phyloP scores from a whole-genome alignment of 257 asterid species.

The Striga asiatica region DNA sequence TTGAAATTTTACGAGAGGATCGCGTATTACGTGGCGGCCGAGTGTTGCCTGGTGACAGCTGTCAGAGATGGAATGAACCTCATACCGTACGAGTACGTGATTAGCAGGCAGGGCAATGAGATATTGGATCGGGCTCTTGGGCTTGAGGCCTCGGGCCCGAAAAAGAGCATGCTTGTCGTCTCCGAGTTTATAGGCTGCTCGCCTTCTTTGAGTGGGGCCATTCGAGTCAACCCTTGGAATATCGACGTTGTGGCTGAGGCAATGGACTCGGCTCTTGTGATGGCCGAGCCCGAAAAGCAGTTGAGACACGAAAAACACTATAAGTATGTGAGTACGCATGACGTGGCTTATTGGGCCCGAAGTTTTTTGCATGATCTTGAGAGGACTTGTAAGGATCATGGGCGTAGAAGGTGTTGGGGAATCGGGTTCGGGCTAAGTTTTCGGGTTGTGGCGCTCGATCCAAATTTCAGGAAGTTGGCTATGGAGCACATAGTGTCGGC shows the following conservation, averaged over 20 bases:
- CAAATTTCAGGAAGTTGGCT: slow-evolving; percentile 63
- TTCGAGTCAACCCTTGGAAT: slow-evolving; percentile 88
- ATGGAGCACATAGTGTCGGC: slow-evolving; percentile 90
- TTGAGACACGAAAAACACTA: slow-evolving; percentile 81
- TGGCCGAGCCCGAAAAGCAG: slow-evolving; percentile 78
- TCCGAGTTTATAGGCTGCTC: slow-evolving; percentile 90
- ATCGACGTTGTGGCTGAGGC: slow-evolving; percentile 74
- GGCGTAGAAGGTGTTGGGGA: slow-evolving; percentile 75
- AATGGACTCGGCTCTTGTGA: slow-evolving; percentile 64
- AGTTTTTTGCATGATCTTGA: slow-evolving; percentile 80
- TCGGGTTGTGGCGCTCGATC: slow-evolving; percentile 80
- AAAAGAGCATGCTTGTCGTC: slow-evolving; percentile 75
- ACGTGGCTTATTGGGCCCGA: slow-evolving; percentile 85
- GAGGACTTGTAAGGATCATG: slow-evolving; percentile 78
- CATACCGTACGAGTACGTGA: slow-evolving; percentile 73
- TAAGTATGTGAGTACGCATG: slow-evolving; percentile 78
- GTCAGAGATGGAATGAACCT: slow-evolving; percentile 95
- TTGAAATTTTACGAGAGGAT: slow-evolving; percentile 62
- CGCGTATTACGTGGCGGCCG: slow-evolving; percentile 73
- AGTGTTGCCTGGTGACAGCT: slow-evolving; percentile 84
- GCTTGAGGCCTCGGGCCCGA: slow-evolving; percentile 28
- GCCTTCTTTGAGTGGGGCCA: slow-evolving; percentile 79
- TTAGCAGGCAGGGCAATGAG: slow-evolving; percentile 68
- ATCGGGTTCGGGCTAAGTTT: slow-evolving; percentile 82
- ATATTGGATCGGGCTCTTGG: slow-evolving; percentile 46